Evolutionary conservation across 164 flowering plant species (phyloP).

Genomic region (Nymphaea thermarum): DNA sequence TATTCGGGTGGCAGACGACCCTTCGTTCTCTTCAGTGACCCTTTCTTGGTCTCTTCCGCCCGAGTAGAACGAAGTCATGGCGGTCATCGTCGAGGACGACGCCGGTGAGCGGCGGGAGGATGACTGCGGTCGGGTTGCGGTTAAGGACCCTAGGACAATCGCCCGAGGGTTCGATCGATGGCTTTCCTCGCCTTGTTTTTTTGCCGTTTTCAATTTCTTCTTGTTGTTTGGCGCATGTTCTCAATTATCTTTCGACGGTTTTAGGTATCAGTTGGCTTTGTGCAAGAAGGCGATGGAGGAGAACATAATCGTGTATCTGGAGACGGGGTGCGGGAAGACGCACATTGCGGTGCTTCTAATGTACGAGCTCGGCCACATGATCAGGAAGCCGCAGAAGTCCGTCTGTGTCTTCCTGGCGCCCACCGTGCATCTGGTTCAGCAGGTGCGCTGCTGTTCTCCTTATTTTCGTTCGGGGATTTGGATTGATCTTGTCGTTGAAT

Average conservation of each 20-base stretch:
- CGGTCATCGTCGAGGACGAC: too few species aligned
- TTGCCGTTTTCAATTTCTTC: not conserved
- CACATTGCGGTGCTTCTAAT: constrained; percentile 85
- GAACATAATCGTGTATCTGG: constrained; percentile 76
- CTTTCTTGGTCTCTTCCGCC: too few species aligned
- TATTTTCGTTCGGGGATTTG: too few species aligned
- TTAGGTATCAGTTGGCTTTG: constrained; percentile 74
- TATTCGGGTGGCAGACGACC: too few species aligned
- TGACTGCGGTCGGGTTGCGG: not conserved
- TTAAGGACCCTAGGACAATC: constrained; percentile 22
- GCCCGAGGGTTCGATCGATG: constrained; percentile 21
- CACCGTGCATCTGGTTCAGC: constrained; percentile 71
- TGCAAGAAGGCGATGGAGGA: constrained; percentile 69
- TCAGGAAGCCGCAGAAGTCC: constrained; percentile 47
- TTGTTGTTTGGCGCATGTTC: not conserved
- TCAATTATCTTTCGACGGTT: not conserved
- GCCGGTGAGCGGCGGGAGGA: not conserved
- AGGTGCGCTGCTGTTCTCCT: constrained; percentile 27
- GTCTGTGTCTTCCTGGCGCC: constrained; percentile 92
- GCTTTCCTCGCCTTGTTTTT: not conserved
- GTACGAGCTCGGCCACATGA: constrained; percentile 56
- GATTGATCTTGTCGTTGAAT: too few species aligned
- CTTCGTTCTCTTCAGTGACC: too few species aligned
- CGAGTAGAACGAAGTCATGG: too few species aligned
- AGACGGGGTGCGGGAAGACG: constrained; percentile 94